Evolutionary conservation across 441 rosid genomes (phyloP).

Genomic region (Pelargonium citronellum): DNA sequence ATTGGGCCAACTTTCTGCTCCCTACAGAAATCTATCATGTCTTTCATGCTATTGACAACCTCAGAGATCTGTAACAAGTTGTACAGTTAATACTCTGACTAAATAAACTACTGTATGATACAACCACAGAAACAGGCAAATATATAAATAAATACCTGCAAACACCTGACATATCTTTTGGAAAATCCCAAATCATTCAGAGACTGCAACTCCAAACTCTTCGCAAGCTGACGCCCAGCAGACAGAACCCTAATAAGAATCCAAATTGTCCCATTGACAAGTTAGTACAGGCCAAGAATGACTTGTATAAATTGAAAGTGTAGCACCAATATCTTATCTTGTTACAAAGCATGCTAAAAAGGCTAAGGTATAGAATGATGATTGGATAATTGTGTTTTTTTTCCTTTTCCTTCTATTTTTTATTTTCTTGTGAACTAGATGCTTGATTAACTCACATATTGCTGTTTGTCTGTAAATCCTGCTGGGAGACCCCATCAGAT

Average conservation of each 20-base stretch:
- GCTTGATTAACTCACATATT: conserved; percentile 57
- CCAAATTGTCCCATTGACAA: conserved; percentile 15
- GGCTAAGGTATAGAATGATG: not conserved
- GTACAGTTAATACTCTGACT: not conserved
- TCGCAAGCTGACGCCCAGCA: conserved; percentile 88
- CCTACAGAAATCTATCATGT: conserved; percentile 75
- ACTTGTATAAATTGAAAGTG: not conserved
- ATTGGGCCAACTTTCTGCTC: conserved; percentile 83
- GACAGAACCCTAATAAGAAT: conserved; percentile 62
- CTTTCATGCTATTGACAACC: conserved; percentile 99
- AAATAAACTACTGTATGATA: not conserved
- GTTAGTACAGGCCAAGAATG: not conserved
- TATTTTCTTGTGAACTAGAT: not conserved
- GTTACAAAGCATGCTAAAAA: not conserved
- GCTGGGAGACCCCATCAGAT: conserved; percentile 80
- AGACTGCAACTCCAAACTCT: conserved; percentile 82
- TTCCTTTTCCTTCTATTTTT: not conserved
- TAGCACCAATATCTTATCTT: not conserved
- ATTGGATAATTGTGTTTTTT: not conserved
- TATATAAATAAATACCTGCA: conserved; percentile 54
- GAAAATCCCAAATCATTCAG: conserved; percentile 91
- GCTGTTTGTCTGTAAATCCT: conserved; percentile 86
- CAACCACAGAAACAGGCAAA: conserved; percentile 15
- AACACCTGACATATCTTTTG: conserved; percentile 89
- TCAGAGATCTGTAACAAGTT: conserved; percentile 67